A percentile compares a stretch with the other conserved stretches of the same genome.
phyloP scores from a whole-genome alignment of 352 stramenopile species.

The Phytophthora agathidicida region DNA sequence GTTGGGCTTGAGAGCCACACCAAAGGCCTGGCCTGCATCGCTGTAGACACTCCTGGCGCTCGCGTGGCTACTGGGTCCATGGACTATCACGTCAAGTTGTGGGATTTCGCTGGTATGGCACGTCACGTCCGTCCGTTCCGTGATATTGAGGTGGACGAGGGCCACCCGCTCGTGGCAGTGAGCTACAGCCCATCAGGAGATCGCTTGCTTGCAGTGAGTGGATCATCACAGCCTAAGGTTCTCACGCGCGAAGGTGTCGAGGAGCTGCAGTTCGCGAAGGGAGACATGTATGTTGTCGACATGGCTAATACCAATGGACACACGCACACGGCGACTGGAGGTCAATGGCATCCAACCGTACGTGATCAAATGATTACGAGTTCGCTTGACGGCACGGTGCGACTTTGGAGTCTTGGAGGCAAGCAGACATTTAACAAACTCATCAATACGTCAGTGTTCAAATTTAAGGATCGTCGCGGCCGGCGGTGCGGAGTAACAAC shows the following conservation, averaged over 20 bases:
- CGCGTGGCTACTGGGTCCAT: conserved; percentile 81
- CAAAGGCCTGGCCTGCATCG: conserved; percentile 74
- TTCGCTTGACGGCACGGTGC: conserved; percentile 81
- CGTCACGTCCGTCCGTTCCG: conserved; percentile 81
- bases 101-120: conserved; percentile 89
- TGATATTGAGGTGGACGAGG: conserved; percentile 81
- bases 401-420: conserved; percentile 72
- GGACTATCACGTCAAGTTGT: conserved; percentile 88
- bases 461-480: conserved; percentile 80
- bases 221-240: conserved; percentile 79
- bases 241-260: conserved; percentile 80
- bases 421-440: conserved; percentile 80
- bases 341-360: conserved; percentile 68
- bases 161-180: conserved; percentile 74
- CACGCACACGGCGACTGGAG: conserved; percentile 75
- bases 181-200: conserved; percentile 86
- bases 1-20: conserved; percentile 60
- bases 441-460: conserved; percentile 84
- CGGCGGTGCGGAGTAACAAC: conserved; percentile 77
- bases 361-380: conserved; percentile 84
- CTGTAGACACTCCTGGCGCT: conserved; percentile 66
- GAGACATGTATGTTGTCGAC: conserved; percentile 89
- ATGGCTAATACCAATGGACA: conserved; percentile 87
- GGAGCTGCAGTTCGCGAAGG: conserved; percentile 81
- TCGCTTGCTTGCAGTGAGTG: conserved; percentile 69